Conservation (phyloP, 257 asterid species). For the Fraxinus excelsior region DNA sequence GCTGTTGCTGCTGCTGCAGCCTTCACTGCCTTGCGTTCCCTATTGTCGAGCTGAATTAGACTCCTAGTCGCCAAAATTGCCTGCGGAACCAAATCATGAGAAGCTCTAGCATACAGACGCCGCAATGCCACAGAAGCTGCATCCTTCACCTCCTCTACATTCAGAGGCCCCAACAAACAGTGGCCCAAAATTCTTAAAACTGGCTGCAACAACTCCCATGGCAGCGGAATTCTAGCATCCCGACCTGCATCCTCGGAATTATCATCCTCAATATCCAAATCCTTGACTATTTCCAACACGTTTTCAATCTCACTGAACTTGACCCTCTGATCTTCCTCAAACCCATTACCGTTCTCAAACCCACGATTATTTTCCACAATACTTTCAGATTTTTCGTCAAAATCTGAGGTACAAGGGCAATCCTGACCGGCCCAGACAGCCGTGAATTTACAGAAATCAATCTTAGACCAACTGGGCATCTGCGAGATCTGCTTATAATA, state of each 20-base stretch:
- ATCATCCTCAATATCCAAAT: slow-evolving; percentile 32
- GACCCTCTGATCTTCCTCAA: slow-evolving; percentile 37
- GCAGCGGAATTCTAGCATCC: slow-evolving; percentile 78
- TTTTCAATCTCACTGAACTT: slow-evolving; percentile 43
- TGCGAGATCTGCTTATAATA: slow-evolving; percentile 83
- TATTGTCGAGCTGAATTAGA: slow-evolving; percentile 78
- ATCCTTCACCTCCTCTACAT: slow-evolving; percentile 68
- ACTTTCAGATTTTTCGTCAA: slow-evolving; percentile 40
- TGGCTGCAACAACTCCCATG: slow-evolving; percentile 78
- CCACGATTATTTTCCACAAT: slow-evolving; percentile 26
- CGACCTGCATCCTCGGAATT: slow-evolving; percentile 19
- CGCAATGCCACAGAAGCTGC: slow-evolving; percentile 79
- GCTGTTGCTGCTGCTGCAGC: slow-evolving; percentile 34
- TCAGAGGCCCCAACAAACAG: slow-evolving; percentile 88
- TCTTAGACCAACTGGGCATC: slow-evolving; percentile 91
- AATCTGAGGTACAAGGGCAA: slow-evolving; percentile 76
- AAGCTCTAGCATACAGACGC: slow-evolving; percentile 84
- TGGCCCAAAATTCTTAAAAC: slow-evolving; percentile 86
- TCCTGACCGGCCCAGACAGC: slow-evolving; percentile 83
- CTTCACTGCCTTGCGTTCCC: slow-evolving; percentile 66
- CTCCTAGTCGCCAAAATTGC: slow-evolving; percentile 91
- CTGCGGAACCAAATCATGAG: slow-evolving; percentile 85
- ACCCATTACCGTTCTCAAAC: slow-evolving; percentile 25
- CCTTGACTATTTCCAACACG: slow-evolving; percentile 34
- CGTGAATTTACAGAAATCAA: slow-evolving; percentile 66